These are phyloP conservation scores for Funneliformis mosseae DNA, from an alignment of 192 early-diverging fungal genomes.

Conservation along the genomic window DNA sequence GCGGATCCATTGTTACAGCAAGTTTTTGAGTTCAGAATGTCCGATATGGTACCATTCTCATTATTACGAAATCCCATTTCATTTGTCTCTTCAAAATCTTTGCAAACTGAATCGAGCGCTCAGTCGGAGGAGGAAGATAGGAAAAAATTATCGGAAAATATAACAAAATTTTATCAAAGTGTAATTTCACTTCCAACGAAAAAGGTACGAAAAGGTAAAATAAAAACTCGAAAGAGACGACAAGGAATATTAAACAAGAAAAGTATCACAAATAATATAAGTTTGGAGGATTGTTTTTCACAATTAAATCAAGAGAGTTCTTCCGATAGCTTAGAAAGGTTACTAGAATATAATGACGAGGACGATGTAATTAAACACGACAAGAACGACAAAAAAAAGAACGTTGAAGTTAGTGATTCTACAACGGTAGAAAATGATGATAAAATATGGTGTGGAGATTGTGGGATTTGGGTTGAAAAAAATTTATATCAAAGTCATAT, in stretches of 20 bases:
- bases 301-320: neutral
- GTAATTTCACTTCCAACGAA: slow-evolving; percentile 9
- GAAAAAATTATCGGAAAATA: neutral
- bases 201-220: neutral
- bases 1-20: neutral
- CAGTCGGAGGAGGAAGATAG: neutral
- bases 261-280: neutral
- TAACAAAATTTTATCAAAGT: slow-evolving; percentile 8
- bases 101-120: neutral
- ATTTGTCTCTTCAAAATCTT: neutral
- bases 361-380: neutral
- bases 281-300: neutral
- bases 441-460: neutral
- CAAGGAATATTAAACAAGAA: neutral
- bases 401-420: neutral
- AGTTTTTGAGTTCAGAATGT: neutral
- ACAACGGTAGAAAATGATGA: neutral
- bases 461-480: neutral
- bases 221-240: neutral
- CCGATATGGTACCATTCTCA: neutral
- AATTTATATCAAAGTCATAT: neutral
- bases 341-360: neutral
- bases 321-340: neutral
- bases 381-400: neutral
- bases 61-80: neutral